phyloP scores from a whole-genome alignment of 163 green algal genomes.

The Coccomyxa subellipsoidea region DNA sequence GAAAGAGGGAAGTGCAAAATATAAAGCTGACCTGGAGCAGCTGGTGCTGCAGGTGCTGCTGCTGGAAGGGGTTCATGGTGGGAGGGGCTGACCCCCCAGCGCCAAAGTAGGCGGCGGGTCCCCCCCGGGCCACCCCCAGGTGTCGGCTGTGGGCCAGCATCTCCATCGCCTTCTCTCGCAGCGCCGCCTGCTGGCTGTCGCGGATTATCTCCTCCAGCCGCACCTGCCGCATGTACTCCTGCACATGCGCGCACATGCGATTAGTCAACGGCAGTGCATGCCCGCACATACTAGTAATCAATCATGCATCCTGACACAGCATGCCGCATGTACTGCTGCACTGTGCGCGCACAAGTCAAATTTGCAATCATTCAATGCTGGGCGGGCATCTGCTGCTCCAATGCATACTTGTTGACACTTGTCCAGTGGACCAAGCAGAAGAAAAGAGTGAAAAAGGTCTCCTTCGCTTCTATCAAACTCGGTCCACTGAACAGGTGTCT shows the following conservation, averaged over 20 bases:
- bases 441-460: no score
- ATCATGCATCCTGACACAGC: no score
- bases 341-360: no score
- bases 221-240: constrained; percentile 11
- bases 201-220: constrained; percentile 8
- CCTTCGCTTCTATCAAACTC: no score
- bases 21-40: background rate
- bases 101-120: background rate
- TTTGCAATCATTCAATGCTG: no score
- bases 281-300: no score
- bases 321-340: no score
- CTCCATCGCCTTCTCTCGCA: background rate
- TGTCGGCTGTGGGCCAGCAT: background rate
- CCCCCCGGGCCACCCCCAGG: background rate
- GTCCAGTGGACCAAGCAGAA: no score
- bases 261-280: no score
- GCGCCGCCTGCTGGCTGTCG: constrained; percentile 2
- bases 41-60: constrained; percentile 5
- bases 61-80: background rate
- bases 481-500: no score
- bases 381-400: no score
- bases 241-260: background rate
- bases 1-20: background rate
- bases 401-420: no score
- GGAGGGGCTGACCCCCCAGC: background rate